Conservation (phyloP, 2,329 filamentous ascomycete species). For the Diaporthe caulivora region DNA sequence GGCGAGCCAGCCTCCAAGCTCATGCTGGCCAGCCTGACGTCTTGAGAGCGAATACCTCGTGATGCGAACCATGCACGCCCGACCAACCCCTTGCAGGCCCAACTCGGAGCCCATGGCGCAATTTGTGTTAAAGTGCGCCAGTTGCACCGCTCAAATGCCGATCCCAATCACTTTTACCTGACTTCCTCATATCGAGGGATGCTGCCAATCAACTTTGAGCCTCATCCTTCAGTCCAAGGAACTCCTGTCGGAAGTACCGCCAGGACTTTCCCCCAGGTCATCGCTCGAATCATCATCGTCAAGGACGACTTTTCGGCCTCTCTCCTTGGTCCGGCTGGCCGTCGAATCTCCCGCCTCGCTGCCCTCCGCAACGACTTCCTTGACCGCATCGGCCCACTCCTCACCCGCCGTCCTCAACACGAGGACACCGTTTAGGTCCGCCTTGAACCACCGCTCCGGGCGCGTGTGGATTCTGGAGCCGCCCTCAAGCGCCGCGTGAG, state of each 20-base stretch:
- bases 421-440: constrained; percentile 64
- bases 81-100: neutral
- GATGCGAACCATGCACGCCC: neutral
- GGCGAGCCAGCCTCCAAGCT: too few relatives aligned
- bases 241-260: neutral
- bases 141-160: neutral
- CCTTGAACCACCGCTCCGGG: constrained; percentile 75
- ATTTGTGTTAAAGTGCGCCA: neutral
- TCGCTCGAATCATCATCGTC: constrained; percentile 30
- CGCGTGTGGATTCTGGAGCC: constrained; percentile 72
- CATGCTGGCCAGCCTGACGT: neutral
- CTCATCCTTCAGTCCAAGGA: constrained; percentile 1
- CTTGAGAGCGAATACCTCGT: neutral
- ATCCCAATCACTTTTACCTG: neutral
- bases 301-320: constrained; percentile 4
- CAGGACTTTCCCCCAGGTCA: constrained; percentile 25
- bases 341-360: constrained; percentile 14
- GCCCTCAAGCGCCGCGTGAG: constrained; percentile 77
- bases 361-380: constrained; percentile 23
- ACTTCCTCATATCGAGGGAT: neutral
- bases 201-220: neutral
- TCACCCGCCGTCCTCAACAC: constrained; percentile 68
- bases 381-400: constrained; percentile 44
- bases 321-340: constrained; percentile 16
- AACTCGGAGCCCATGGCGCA: too few relatives aligned